Conservation (phyloP, 495 filamentous ascomycete species). For the Xylaria curta region DNA sequence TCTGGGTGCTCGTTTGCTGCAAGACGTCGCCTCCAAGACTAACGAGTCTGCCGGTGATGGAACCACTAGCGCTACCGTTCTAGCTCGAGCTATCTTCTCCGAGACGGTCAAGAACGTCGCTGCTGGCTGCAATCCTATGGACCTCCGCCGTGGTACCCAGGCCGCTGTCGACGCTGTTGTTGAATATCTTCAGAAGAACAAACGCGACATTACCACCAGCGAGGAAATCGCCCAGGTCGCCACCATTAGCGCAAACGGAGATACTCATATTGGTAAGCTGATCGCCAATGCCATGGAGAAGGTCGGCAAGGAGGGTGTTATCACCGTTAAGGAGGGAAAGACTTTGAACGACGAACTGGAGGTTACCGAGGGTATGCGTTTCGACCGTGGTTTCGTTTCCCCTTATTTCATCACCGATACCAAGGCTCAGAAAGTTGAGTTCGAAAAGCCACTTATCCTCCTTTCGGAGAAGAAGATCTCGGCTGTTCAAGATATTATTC, state of each 20-base stretch:
- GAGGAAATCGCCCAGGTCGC: constrained; percentile 98
- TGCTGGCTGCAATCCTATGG: constrained; percentile 99
- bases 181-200: constrained; percentile 90
- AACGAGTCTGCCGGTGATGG: constrained; percentile 99
- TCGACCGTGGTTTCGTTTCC: constrained; percentile 97
- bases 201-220: constrained; percentile 95
- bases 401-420: constrained; percentile 99
- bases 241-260: constrained; percentile 97
- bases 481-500: constrained; percentile 96
- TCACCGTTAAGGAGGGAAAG: constrained; percentile 99
- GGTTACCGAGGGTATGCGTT: constrained; percentile 99
- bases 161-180: constrained; percentile 94
- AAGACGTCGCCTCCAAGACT: constrained; percentile 98
- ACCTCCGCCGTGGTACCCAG: constrained; percentile 94
- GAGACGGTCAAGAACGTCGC: constrained; percentile 99
- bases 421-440: constrained; percentile 98
- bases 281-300: constrained; percentile 99
- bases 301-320: constrained; percentile 99
- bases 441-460: constrained; percentile 98
- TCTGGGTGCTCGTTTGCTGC: constrained; percentile 92
- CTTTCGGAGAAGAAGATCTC: constrained; percentile 99
- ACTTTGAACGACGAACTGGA: constrained; percentile 97
- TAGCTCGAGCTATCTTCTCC: constrained; percentile 98
- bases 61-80: constrained; percentile 95
- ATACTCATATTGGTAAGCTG: constrained; percentile 91